Evolutionary conservation across 441 rosid genomes (phyloP).

Genomic region (Eruca vesicaria): DNA sequence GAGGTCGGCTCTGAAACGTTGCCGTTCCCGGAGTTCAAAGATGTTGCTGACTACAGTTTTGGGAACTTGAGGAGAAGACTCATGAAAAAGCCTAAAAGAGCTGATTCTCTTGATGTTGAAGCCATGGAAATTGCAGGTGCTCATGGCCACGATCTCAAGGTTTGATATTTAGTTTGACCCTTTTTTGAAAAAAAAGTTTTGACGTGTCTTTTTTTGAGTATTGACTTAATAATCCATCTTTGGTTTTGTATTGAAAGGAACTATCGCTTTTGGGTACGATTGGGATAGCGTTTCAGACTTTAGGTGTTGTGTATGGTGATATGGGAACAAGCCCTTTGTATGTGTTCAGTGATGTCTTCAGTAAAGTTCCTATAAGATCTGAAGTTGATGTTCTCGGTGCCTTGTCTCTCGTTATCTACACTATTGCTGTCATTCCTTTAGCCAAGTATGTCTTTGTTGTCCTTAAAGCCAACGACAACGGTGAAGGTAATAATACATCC

Average conservation of each 20-base stretch:
- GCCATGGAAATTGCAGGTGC: conserved; percentile 87
- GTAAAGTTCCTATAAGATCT: conserved; percentile 72
- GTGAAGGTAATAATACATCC: conserved; percentile 61
- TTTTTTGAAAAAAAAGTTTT: conserved; percentile 3
- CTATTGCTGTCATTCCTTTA: conserved; percentile 85
- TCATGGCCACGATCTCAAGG: conserved; percentile 59
- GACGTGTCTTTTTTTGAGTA: not conserved
- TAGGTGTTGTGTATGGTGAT: conserved; percentile 96
- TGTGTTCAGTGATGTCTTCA: conserved; percentile 88
- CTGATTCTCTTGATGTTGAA: conserved; percentile 92
- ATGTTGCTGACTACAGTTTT: conserved; percentile 41
- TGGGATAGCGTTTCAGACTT: conserved; percentile 92
- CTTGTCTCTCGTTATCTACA: conserved; percentile 86
- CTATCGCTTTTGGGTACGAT: conserved; percentile 57
- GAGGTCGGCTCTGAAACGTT: conserved; percentile 76
- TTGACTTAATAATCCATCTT: not conserved
- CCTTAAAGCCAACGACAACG: conserved; percentile 95
- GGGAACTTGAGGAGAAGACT: conserved; percentile 79
- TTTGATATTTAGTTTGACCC: conserved; percentile 15
- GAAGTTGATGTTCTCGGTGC: conserved; percentile 95
- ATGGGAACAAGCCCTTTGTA: conserved; percentile 97
- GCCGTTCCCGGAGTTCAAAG: conserved; percentile 45
- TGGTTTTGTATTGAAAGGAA: conserved; percentile 48
- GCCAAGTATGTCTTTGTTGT: conserved; percentile 91
- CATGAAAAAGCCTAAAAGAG: conserved; percentile 68